phyloP scores from a whole-genome alignment of 2,329 filamentous ascomycete species.

The Sporothrix luriei region DNA sequence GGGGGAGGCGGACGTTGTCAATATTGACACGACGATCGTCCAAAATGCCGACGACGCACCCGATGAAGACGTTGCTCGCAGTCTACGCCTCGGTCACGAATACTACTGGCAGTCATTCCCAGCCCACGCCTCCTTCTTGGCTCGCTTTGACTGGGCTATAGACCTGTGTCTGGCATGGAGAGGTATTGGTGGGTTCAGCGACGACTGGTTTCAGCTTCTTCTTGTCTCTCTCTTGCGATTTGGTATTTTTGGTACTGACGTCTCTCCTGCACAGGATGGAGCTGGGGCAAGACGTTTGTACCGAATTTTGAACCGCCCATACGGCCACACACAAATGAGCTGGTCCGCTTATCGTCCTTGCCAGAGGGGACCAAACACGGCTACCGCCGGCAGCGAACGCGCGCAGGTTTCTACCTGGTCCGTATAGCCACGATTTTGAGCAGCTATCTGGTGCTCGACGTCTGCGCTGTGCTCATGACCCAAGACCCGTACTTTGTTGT shows the following conservation, averaged over 20 bases:
- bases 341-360: constrained; percentile 48
- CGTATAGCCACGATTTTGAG: constrained; percentile 53
- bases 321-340: constrained; percentile 46
- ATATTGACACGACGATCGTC: not conserved
- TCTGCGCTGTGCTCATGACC: constrained; percentile 68
- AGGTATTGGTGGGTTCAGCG: constrained; percentile 50
- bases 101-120: constrained; percentile 66
- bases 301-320: constrained; percentile 50
- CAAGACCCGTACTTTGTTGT: constrained; percentile 77
- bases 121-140: constrained; percentile 49
- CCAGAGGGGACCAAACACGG: constrained; percentile 51
- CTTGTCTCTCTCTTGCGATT: not conserved
- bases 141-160: constrained; percentile 58
- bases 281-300: constrained; percentile 55
- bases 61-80: constrained; percentile 35
- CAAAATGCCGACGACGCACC: constrained; percentile 37
- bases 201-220: not conserved
- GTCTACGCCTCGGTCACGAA: constrained; percentile 45
- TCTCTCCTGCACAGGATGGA: constrained; percentile 54
- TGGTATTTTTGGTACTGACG: not conserved
- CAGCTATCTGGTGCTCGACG: constrained; percentile 69
- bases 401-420: constrained; percentile 49
- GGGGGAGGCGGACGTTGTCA: not conserved
- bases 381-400: constrained; percentile 49
- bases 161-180: constrained; percentile 60